Evolutionary conservation across 257 asterid genomes (phyloP).

Genomic region (Solanum clarkiae): DNA sequence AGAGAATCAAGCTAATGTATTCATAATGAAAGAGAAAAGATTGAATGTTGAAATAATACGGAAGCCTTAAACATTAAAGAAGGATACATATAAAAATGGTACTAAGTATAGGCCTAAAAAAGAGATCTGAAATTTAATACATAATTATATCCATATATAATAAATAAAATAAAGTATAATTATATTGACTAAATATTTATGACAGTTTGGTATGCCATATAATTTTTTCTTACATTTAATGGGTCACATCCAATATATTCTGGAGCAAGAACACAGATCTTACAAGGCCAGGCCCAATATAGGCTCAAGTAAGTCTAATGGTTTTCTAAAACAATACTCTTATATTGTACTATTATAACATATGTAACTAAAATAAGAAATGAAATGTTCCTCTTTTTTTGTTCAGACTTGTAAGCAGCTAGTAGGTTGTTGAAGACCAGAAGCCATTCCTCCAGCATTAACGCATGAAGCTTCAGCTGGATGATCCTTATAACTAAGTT

Average conservation of each 20-base stretch:
- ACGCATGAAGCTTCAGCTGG: slow-evolving; percentile 27
- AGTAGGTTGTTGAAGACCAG: slow-evolving; percentile 26
- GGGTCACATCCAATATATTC: background rate
- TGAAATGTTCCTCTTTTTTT: background rate
- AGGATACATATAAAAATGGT: no score
- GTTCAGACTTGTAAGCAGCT: slow-evolving; percentile 23
- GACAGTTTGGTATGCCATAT: no score
- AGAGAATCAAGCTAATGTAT: no score
- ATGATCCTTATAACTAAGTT: slow-evolving; percentile 16
- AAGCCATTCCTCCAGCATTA: slow-evolving; percentile 34
- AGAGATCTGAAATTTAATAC: no score
- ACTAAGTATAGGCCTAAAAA: no score
- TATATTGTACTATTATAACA: background rate
- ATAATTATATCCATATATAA: no score
- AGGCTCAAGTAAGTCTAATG: background rate
- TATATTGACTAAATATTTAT: no score
- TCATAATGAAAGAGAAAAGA: no score
- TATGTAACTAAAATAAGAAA: background rate
- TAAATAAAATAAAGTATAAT: no score
- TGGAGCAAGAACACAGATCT: background rate
- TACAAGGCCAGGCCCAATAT: background rate
- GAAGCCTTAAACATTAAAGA: no score
- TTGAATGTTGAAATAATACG: no score
- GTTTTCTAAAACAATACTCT: background rate
- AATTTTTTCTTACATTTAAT: background rate